Base-by-base conservation (phyloP, 2,329 filamentous ascomycete genomes). In the Chaetomium strumarium region DNA sequence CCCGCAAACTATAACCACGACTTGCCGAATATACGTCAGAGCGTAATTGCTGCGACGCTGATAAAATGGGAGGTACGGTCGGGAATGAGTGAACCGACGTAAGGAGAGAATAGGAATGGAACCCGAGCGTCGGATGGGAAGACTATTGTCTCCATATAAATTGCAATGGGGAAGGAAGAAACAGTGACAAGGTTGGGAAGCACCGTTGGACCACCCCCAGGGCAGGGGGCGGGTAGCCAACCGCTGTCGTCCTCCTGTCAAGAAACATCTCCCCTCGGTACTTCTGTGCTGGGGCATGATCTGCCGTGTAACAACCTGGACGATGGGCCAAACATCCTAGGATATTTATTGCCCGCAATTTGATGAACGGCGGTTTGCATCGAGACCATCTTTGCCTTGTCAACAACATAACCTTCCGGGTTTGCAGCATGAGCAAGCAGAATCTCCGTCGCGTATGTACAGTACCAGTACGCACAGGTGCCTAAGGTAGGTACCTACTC, bases 1-100 rank as follows among this genome's bases (percentile, higher is more conserved):
- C 24, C 31, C 20, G 39, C 46, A 49, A 50, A 60, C 49, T 58
- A 61, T 58, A 61, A 44, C 57, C 49, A 58, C 52, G 46, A 43
- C 33, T 53, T 58, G 55, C 56, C 60, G 60, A 60, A 55, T 62
- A 59, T 60, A 60, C 52, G 55, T 55, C 57, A 55, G 52, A 58
- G 52, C 54, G 49, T 37, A 41, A 36, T 38, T 37, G 48, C 39
- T 33, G 29, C 13, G 37, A n/a, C 13, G 13, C 14, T 8, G 13
- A n/a, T 4, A n/a, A 16, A 16, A 37, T n/a, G 34, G 33, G 11
- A 49, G 5, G 29, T 31, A 41, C 41, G 14, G 33, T 29, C 20
- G 34, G 30, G 20, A 47, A 29, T 31, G 20, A 50, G 49, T 12
- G 30, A 51, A 44, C 30, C 47, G 46, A 42, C 12, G 51, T 24